Conservation (phyloP, 306 rosid species). For the Ormosia semicastrata region DNA sequence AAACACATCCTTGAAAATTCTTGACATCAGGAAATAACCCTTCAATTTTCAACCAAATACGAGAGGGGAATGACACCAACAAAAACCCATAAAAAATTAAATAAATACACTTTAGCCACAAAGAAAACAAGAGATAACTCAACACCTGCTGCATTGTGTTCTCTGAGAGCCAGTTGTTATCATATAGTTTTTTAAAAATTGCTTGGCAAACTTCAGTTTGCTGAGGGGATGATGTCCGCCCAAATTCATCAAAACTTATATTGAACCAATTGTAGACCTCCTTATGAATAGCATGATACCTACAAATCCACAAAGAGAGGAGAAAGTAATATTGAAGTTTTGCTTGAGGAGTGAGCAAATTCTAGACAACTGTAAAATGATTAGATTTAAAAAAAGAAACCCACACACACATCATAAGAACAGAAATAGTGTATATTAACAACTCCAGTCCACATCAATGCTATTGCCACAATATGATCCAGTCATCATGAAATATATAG, state of each 20-base stretch:
- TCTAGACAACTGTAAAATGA: not conserved
- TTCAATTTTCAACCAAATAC: conserved; percentile 3
- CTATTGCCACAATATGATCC: not conserved
- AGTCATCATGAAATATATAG: not conserved
- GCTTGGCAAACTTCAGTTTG: conserved; percentile 94
- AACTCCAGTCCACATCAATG: not conserved
- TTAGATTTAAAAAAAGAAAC: not conserved
- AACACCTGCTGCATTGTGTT: conserved; percentile 88
- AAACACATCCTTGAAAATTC: not conserved
- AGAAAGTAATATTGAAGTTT: not conserved
- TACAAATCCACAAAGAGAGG: conserved; percentile 22
- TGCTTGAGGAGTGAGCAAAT: not conserved
- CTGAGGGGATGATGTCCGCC: conserved; percentile 80
- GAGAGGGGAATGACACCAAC: not conserved
- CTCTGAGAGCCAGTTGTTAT: conserved; percentile 81
- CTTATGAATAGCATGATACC: conserved; percentile 82
- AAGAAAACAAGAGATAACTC: conserved; percentile 8
- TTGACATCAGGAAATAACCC: not conserved
- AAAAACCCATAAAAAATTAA: not conserved
- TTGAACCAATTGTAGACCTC: conserved; percentile 85
- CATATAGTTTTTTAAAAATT: conserved; percentile 62
- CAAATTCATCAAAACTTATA: conserved; percentile 90
- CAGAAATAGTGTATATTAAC: not conserved
- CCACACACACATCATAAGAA: not conserved
- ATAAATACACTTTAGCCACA: not conserved